phyloP scores from a whole-genome alignment of 2,329 filamentous ascomycete genomes.

The Calonectria hongkongensis region DNA sequence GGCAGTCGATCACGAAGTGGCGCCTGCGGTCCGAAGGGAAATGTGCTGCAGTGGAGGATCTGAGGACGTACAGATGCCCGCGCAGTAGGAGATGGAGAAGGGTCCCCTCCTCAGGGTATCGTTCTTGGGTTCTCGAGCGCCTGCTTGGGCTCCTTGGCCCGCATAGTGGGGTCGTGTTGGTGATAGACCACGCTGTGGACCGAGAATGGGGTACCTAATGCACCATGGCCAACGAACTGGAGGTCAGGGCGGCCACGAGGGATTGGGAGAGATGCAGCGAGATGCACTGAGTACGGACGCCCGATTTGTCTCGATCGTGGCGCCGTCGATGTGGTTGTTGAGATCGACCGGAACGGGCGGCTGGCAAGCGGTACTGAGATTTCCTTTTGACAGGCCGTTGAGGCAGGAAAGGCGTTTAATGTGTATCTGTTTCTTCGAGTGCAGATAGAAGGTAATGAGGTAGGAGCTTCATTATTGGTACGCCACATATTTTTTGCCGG shows the following conservation, averaged over 20 bases:
- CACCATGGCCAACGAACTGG: conserved; percentile 35
- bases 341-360: conserved; percentile 32
- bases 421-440: conserved; percentile 6
- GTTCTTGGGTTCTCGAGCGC: conserved; percentile 3
- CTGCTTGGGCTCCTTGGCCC: conserved; percentile 10
- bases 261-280: conserved; percentile 23
- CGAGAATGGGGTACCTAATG: conserved; percentile 24
- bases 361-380: background rate
- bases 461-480: background rate
- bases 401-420: background rate
- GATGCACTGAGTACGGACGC: conserved; percentile 5
- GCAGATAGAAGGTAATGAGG: background rate
- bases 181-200: conserved; percentile 13
- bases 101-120: conserved; percentile 3
- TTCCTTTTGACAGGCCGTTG: conserved; percentile 24
- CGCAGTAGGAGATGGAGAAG: conserved; percentile 4
- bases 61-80: conserved; percentile 17
- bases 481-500: background rate
- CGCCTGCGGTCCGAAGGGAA: conserved; percentile 18
- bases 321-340: conserved; percentile 28
- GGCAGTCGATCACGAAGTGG: conserved; percentile 30
- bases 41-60: conserved; percentile 9
- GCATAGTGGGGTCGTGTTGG: conserved; percentile 39
- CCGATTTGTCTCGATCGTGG: conserved; percentile 44
- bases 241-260: conserved; percentile 41